Base-by-base conservation (phyloP, 169 alveolate genomes). In the Fabrea salina region DNA sequence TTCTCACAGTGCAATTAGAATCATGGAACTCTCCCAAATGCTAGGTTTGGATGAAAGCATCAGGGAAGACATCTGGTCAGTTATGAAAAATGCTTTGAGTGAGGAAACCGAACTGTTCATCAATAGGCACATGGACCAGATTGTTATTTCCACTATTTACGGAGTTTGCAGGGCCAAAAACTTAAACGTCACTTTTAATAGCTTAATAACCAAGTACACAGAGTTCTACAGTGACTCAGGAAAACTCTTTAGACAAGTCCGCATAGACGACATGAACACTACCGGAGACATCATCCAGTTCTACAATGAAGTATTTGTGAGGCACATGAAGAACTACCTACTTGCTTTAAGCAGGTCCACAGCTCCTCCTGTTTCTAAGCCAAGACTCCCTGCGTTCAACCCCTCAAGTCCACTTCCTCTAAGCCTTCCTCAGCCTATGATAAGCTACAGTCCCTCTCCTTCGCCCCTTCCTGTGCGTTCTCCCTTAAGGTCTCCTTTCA, bases 81-180 rank as follows among this genome's bases (percentile, higher is more conserved):
- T 79, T 4, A 82, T 79, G 87, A 86, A 86, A 47, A n/a, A 59
- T 56, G 72, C 56, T 4, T 80, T 86, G 4, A 54, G 86, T 33
- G 51, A 35, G 13, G 85, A 86, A 66, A 75, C 85, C 8, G 44
- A 71, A 16, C 35, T 86, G 27, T 64, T 86, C 19, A 57, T 74
- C n/a, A 67, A 75, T 37, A 64, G 92, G 44, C 86, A 82, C 27
- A 47, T 86, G 40, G 92, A 86, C 71, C 71, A 82, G 35, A 32
- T 86, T 1, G 75, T 86, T 19, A 86, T 86, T 53, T 86, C 89
- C 75, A 50, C 92, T 2, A 74, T 86, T 1, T 86, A 82, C 68
- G 88, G 87, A 7, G 92, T 86, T 8, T 86, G 91, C 25, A 86
- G 66, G 58, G 72, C 82, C 6, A 61, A 37, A 22, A n/a, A 37